Evolutionary conservation across 2,329 filamentous ascomycete genomes (phyloP), one percentile per base, ranked within the genome.

Genomic region (Fusarium brachygibbosum): DNA sequence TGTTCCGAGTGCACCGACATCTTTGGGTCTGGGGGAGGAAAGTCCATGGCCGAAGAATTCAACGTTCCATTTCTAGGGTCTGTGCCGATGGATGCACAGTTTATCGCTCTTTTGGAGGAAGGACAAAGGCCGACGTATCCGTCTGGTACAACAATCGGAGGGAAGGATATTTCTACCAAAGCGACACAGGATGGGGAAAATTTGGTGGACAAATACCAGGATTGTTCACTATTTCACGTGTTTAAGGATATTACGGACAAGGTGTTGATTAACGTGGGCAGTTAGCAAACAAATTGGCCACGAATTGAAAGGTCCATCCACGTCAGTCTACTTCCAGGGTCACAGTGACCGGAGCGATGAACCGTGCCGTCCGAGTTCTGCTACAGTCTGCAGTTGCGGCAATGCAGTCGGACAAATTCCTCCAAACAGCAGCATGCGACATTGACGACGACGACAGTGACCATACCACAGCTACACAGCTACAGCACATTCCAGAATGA

Each of bases 11-110:
- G 95, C 80, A 97, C 93, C 53, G 93, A 98, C 80, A 88, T 98
- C 52, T 99, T 99, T 78, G 93, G 91, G 52, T 94, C 92, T 57
- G 96, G 96, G 6, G 96, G 96, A 5, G 96, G 96, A 10, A 85
- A 93, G 78, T 87, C 92, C 25, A 97, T 99, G 94, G 94, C 95
- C 9, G 82, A 88, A 48, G 94, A 98, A 72, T 96, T 97, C 77
- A 84, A 84, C 1, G 93, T 98, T 35, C 88, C 87, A 17, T 98
- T 98, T 74, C 80, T 98, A 54, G 96, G 94, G 4, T 90, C 89
- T 29, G 90, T 98, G 37, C 96, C 96, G 2, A 94, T 99, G 75
- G 96, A 99, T 81, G 93, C 94, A 21, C 93, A 94, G 74, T 98
- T 98, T 77, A 92, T 96, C 46, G 87, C 91, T 70, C 80, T 99